A percentile compares a stretch with the other conserved stretches of the same genome.
phyloP scores from a whole-genome alignment of 192 early-diverging fungal species.

The Ramicandelaber brevisporus region DNA sequence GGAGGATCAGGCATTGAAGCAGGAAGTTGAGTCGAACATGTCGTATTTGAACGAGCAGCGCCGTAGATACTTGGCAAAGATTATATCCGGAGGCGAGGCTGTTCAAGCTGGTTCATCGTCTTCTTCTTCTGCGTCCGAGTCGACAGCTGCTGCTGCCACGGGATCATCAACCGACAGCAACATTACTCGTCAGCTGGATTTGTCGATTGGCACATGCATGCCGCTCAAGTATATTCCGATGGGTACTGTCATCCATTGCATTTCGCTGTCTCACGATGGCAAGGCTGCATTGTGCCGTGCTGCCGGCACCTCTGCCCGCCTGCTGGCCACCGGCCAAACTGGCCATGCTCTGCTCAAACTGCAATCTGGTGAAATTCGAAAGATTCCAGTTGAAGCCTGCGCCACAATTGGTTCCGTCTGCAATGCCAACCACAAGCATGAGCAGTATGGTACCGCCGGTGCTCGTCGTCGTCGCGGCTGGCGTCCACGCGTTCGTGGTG shows the following conservation, averaged over 20 bases:
- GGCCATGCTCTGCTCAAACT: slow-evolving; percentile 70
- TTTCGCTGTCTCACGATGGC: slow-evolving; percentile 51
- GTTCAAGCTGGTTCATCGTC: slow-evolving; percentile 1
- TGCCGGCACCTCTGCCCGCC: slow-evolving; percentile 66
- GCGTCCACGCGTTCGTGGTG: slow-evolving; percentile 82
- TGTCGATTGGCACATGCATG: slow-evolving; percentile 77
- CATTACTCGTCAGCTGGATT: slow-evolving; percentile 14
- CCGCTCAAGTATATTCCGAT: slow-evolving; percentile 74
- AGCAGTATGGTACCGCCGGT: slow-evolving; percentile 74
- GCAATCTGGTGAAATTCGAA: slow-evolving; percentile 62
- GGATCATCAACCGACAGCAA: slow-evolving; percentile 9
- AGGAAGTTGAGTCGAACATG: neutral
- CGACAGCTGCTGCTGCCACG: slow-evolving; percentile 2
- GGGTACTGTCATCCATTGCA: slow-evolving; percentile 68
- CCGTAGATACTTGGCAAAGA: too few relatives aligned
- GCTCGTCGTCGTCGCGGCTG: slow-evolving; percentile 53
- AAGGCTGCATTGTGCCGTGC: slow-evolving; percentile 54
- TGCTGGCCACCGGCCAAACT: slow-evolving; percentile 46
- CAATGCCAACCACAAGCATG: slow-evolving; percentile 74
- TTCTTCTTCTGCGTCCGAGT: neutral
- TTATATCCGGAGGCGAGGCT: too few relatives aligned
- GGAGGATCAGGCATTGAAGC: slow-evolving; percentile 1
- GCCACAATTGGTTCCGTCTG: slow-evolving; percentile 78
- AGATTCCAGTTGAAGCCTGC: slow-evolving; percentile 54
- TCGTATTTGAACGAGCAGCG: neutral